Conservation (phyloP, 1,284 basidiomycete species). For the Trichosporon sp. region DNA sequence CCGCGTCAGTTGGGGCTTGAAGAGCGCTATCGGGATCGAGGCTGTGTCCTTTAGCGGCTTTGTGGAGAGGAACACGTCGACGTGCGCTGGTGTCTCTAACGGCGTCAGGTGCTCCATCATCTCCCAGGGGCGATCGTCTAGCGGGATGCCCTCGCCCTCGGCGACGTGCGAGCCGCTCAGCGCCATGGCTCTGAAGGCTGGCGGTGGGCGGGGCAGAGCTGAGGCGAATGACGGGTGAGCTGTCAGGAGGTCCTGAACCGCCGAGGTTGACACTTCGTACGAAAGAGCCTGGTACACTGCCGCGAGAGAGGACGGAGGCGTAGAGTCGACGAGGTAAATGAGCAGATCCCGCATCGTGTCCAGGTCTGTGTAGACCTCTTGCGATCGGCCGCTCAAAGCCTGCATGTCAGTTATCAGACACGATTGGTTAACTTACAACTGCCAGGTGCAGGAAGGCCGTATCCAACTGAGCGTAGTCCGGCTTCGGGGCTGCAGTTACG, state of each 20-base stretch:
- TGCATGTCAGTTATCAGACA: conserved; percentile 9
- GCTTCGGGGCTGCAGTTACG: conserved; percentile 25
- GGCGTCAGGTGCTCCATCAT: conserved; percentile 38
- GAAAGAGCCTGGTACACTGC: conserved; percentile 25
- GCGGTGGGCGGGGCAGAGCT: conserved; percentile 28
- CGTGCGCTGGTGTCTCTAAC: conserved; percentile 15
- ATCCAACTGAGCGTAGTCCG: conserved; percentile 35
- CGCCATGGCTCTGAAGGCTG: conserved; percentile 26
- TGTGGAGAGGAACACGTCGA: conserved; percentile 30
- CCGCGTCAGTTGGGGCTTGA: conserved; percentile 34
- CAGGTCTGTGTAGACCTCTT: conserved; percentile 9
- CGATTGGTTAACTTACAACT: conserved; percentile 23
- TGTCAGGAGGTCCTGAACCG: conserved; percentile 21
- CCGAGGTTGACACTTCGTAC: conserved; percentile 23
- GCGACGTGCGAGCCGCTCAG: conserved; percentile 17
- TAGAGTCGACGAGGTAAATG: conserved; percentile 18
- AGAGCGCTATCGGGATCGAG: conserved; percentile 36
- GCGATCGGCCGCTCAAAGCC: conserved; percentile 13
- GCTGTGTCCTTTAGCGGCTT: conserved; percentile 31
- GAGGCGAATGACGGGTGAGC: conserved; percentile 17
- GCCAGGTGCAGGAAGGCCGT: conserved; percentile 29
- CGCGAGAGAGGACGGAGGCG: conserved; percentile 7
- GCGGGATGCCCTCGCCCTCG: conserved; percentile 19
- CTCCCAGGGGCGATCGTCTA: conserved; percentile 46
- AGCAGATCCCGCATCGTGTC: conserved; percentile 30